Evolutionary conservation across 2,329 filamentous ascomycete species (phyloP).

Genomic region (Curvularia sp.): DNA sequence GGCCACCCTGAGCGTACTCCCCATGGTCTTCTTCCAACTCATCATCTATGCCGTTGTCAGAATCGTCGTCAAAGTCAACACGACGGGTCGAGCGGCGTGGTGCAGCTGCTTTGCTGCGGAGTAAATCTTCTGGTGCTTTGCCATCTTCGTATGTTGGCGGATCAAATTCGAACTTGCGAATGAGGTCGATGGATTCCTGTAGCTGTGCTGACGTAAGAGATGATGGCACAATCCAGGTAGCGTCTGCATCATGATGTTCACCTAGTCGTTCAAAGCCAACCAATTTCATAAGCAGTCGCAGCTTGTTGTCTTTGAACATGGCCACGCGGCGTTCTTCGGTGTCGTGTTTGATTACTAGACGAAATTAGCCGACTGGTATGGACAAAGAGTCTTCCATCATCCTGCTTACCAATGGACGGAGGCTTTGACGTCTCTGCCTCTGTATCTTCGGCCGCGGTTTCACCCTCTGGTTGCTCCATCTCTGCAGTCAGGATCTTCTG

Average conservation of each 20-base stretch:
- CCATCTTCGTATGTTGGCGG: slow-evolving; percentile 81
- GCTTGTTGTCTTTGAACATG: slow-evolving; percentile 87
- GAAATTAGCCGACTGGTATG: slow-evolving; percentile 15
- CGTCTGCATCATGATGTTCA: slow-evolving; percentile 74
- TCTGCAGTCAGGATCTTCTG: slow-evolving; percentile 53
- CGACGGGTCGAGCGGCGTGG: slow-evolving; percentile 48
- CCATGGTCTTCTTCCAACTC: slow-evolving; percentile 63
- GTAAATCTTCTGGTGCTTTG: slow-evolving; percentile 74
- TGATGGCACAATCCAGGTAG: slow-evolving; percentile 78
- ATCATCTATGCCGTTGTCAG: slow-evolving; percentile 67
- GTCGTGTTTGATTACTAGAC: slow-evolving; percentile 59
- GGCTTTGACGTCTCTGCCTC: slow-evolving; percentile 42
- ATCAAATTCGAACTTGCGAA: slow-evolving; percentile 79
- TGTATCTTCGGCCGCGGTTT: slow-evolving; percentile 42
- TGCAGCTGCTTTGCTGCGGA: slow-evolving; percentile 72
- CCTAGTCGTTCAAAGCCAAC: slow-evolving; percentile 72
- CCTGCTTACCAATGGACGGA: slow-evolving; percentile 56
- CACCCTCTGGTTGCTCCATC: slow-evolving; percentile 36
- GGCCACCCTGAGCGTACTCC: slow-evolving; percentile 72
- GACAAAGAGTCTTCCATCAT: slow-evolving; percentile 29
- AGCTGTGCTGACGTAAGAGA: slow-evolving; percentile 69
- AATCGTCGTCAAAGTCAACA: slow-evolving; percentile 74
- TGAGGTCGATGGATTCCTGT: slow-evolving; percentile 71
- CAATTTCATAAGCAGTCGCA: slow-evolving; percentile 83
- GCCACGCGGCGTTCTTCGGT: slow-evolving; percentile 72